These are phyloP conservation scores for Myxozyma mucilagina DNA, from an alignment of 805 yeast genomes.

Conservation along the genomic window DNA sequence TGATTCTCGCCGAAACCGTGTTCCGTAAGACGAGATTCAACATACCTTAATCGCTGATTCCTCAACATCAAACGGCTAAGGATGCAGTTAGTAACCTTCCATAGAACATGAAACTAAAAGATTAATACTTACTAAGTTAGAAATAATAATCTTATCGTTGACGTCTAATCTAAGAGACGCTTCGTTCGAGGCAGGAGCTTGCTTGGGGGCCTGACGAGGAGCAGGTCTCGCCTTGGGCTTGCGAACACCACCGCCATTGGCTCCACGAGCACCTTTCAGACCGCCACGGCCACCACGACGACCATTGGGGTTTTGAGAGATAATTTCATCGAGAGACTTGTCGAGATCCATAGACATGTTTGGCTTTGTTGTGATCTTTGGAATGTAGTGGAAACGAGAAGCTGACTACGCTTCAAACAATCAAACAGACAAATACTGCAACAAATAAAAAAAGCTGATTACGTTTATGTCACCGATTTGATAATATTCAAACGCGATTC, in stretches of 20 bases:
- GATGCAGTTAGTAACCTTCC: background rate
- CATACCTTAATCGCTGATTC: constrained; percentile 84
- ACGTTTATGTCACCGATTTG: background rate
- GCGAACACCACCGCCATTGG: constrained; percentile 35
- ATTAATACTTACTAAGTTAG: constrained; percentile 55
- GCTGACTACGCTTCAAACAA: background rate
- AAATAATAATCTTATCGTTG: constrained; percentile 67
- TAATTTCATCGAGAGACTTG: constrained; percentile 92
- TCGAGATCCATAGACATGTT: constrained; percentile 80
- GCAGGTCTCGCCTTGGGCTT: constrained; percentile 41
- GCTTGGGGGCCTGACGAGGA: constrained; percentile 34
- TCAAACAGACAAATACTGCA: background rate
- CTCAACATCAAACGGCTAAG: constrained; percentile 74
- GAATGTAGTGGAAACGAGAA: background rate
- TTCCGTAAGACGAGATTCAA: constrained; percentile 38
- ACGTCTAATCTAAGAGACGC: background rate
- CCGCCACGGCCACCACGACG: constrained; percentile 32
- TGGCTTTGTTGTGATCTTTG: background rate
- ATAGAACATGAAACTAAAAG: no score
- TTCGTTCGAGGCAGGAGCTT: constrained; percentile 36
- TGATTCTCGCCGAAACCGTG: constrained; percentile 15
- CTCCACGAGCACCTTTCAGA: constrained; percentile 11
- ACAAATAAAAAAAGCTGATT: background rate
- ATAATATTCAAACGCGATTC: background rate
- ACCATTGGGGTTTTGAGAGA: constrained; percentile 54